phyloP scores from a whole-genome alignment of 306 rosid species.

The Purshia tridentata region DNA sequence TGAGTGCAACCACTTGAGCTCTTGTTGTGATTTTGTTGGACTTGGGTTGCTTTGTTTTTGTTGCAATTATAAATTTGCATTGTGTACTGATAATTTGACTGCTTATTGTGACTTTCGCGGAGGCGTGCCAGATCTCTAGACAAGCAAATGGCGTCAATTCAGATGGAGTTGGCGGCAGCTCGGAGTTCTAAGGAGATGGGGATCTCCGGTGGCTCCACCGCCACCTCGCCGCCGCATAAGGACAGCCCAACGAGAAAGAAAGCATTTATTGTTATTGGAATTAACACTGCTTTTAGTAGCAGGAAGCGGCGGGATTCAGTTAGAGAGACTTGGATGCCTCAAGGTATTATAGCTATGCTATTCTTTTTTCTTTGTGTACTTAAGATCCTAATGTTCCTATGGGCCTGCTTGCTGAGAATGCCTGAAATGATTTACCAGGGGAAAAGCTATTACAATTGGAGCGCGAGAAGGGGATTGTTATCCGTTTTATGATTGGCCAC shows the following conservation, averaged over 20 bases:
- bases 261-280: slow-evolving; percentile 83
- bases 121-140: slow-evolving; percentile 67
- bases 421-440: slow-evolving; percentile 43
- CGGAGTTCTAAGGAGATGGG: slow-evolving; percentile 59
- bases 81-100: slow-evolving; percentile 7
- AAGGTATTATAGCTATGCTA: slow-evolving; percentile 42
- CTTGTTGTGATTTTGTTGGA: slow-evolving; percentile 21
- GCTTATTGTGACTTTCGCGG: slow-evolving; percentile 30
- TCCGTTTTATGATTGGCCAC: slow-evolving; percentile 98
- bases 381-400: neutral
- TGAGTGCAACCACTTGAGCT: slow-evolving; percentile 45
- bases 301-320: slow-evolving; percentile 96
- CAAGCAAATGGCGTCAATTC: slow-evolving; percentile 80
- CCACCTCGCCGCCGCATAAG: slow-evolving; percentile 17
- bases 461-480: slow-evolving; percentile 87
- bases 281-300: slow-evolving; percentile 97
- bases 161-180: slow-evolving; percentile 77
- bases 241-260: slow-evolving; percentile 55
- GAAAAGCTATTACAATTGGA: slow-evolving; percentile 87
- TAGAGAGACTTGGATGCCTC: slow-evolving; percentile 99
- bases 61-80: slow-evolving; percentile 12
- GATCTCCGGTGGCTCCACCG: slow-evolving; percentile 38
- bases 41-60: neutral
- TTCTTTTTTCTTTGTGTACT: neutral
- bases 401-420: slow-evolving; percentile 28